phyloP scores from a whole-genome alignment of 345 rosid species.

The Bruguiera sexangula region DNA sequence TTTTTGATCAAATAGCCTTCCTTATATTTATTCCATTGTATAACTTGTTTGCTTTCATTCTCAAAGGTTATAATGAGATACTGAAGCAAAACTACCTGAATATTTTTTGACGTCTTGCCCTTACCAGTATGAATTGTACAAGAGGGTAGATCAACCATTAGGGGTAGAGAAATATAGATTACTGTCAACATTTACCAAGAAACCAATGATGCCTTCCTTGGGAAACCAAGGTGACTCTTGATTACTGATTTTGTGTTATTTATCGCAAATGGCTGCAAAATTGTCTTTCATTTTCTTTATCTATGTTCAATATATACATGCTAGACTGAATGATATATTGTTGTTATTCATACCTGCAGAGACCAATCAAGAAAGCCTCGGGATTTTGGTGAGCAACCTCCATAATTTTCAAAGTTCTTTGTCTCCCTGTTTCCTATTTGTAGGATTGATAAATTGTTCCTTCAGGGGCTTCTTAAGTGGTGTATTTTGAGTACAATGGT shows the following conservation, averaged over 20 bases:
- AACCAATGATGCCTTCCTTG: constrained; percentile 71
- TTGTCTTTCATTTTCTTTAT: not conserved
- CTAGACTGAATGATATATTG: not conserved
- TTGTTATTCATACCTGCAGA: no score
- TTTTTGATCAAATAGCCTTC: no score
- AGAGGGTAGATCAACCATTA: constrained; percentile 52
- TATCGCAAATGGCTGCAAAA: not conserved
- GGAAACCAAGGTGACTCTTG: constrained; percentile 44
- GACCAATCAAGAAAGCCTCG: no score
- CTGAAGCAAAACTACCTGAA: not conserved
- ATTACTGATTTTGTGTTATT: no score
- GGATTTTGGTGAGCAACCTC: no score
- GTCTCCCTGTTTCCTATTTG: not conserved
- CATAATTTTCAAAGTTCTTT: not conserved
- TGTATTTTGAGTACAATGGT: constrained; percentile 27
- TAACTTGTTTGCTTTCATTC: no score
- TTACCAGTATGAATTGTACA: constrained; percentile 59
- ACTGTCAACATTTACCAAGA: constrained; percentile 45
- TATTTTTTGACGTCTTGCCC: constrained; percentile 64
- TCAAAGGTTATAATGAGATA: no score
- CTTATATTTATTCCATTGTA: no score
- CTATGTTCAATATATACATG: not conserved
- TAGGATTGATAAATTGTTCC: constrained; percentile 1
- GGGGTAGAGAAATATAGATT: constrained; percentile 51
- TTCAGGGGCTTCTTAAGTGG: constrained; percentile 58